Conservation (phyloP, 2,329 filamentous ascomycete genomes). For the Pyrenophora graminea region DNA sequence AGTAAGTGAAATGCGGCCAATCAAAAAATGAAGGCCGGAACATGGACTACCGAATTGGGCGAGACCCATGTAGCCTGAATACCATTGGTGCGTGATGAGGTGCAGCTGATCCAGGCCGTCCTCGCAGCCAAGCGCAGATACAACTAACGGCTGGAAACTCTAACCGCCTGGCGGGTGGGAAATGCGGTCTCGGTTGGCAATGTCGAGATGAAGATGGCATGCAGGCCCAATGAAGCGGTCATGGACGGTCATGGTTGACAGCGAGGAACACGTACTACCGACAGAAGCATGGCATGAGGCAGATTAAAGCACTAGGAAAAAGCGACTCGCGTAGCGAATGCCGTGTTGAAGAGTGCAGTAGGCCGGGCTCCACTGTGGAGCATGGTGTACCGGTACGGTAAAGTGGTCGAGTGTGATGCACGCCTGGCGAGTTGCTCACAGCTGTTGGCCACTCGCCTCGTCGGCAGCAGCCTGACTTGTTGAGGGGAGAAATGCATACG, state of each 20-base stretch:
- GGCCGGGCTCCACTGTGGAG: slow-evolving; percentile 27
- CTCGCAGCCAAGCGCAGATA: slow-evolving; percentile 28
- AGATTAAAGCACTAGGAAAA: neutral
- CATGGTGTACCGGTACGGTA: neutral
- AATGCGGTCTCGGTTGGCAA: slow-evolving; percentile 14
- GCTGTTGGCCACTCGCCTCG: slow-evolving; percentile 21
- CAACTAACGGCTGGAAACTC: slow-evolving; percentile 19
- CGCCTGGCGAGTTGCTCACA: slow-evolving; percentile 17
- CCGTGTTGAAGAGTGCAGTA: slow-evolving; percentile 21
- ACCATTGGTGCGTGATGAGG: slow-evolving; percentile 39
- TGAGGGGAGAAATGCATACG: slow-evolving; percentile 13
- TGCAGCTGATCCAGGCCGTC: slow-evolving; percentile 30
- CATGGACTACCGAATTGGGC: slow-evolving; percentile 22
- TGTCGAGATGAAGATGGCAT: neutral
- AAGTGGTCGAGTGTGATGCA: slow-evolving; percentile 14
- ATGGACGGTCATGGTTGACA: neutral
- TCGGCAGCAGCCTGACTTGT: slow-evolving; percentile 13
- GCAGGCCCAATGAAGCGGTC: neutral
- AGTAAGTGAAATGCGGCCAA: slow-evolving; percentile 26
- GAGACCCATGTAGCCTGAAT: slow-evolving; percentile 17
- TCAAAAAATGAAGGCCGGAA: slow-evolving; percentile 12
- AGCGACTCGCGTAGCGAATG: slow-evolving; percentile 12
- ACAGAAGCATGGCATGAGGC: neutral
- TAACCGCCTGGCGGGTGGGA: slow-evolving; percentile 7
- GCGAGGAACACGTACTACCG: slow-evolving; percentile 2